Percentiles rank a stretch among this genome's conserved stretches.
Conservation (phyloP, 441 rosid genomes). For the Omphalea diandra region DNA sequence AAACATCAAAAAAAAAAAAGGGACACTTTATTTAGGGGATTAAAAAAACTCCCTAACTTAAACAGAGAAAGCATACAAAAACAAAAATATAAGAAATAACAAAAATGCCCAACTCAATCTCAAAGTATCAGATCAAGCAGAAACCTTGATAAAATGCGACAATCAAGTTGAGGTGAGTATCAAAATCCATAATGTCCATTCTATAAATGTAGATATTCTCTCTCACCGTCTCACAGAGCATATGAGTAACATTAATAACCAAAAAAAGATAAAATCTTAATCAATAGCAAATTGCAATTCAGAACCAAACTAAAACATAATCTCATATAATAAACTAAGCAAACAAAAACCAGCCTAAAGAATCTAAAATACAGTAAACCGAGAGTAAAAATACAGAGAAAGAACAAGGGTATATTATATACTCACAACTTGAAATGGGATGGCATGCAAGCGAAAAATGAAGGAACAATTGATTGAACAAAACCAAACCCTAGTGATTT, state of each 20-base stretch:
- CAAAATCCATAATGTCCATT: neutral
- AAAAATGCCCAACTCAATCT: neutral
- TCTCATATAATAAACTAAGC: neutral
- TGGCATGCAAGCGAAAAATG: neutral
- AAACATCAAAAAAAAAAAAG: too few relatives aligned
- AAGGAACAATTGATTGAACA: too few relatives aligned
- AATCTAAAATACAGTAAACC: neutral
- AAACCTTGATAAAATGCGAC: neutral
- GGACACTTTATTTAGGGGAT: neutral
- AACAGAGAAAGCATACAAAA: neutral
- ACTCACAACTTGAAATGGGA: conserved; percentile 2
- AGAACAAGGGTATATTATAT: too few relatives aligned
- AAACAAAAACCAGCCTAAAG: too few relatives aligned
- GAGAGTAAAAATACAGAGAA: neutral
- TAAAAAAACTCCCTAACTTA: neutral
- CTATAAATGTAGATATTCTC: neutral
- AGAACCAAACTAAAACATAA: neutral
- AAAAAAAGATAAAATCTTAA: neutral
- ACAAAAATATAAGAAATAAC: neutral
- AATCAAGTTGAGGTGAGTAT: neutral
- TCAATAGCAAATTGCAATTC: neutral
- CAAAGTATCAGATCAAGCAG: neutral
- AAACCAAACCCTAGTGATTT: conserved; percentile 11
- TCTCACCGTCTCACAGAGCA: neutral
- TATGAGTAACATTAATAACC: neutral